Base-by-base conservation (phyloP, 805 yeast species). In the Cyberlindnera samutprakarnensis region DNA sequence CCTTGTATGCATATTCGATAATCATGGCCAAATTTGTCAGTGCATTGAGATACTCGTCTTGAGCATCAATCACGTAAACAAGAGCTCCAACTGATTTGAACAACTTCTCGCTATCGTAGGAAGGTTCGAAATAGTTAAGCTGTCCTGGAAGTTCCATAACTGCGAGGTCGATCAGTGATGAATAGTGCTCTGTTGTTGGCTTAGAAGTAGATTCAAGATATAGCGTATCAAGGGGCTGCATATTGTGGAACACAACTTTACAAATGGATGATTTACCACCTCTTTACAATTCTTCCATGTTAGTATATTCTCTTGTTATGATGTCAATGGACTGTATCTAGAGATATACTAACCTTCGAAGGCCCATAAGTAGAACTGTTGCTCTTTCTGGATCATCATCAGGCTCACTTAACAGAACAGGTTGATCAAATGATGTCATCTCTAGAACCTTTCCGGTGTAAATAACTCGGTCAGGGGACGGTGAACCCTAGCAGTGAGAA, bases 81-180 rank as follows among this genome's bases (percentile, higher is more conserved):
- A 92, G 65, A 0, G 96, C 92, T 14, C 95, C 95, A 11, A 87
- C 86, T 27, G 80, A 75, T 26, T 78, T 67, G 49, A 90, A 88
- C 18, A 88, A 58, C 39, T 78, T 66, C 39, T 78, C 87, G 16
- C 83, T 75, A 47, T 86, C 95, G 45, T 79, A 78, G 21, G 77
- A 70, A 3, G 94, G 92, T 46, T 87, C 95, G 53, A 86, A 84
- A 47, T 85, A 74, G 54, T 87, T 86, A 40, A 88, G 58, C 56
- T 90, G 96, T 3, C 96, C 97, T 0, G 98, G 98, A 13, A 90
- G 64, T 54, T 90, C 98, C 81, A 87, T 84, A 13, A 90, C 88
- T 2, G 86, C 78, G 27, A 90, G 62, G 53, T 88, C 92, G 25
- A 88, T 84, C 32, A 90, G 64, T 8, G 96, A 84, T 30, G 78